Evolutionary conservation across 1,284 basidiomycete genomes (phyloP).

Genomic region (Waitea zeae): DNA sequence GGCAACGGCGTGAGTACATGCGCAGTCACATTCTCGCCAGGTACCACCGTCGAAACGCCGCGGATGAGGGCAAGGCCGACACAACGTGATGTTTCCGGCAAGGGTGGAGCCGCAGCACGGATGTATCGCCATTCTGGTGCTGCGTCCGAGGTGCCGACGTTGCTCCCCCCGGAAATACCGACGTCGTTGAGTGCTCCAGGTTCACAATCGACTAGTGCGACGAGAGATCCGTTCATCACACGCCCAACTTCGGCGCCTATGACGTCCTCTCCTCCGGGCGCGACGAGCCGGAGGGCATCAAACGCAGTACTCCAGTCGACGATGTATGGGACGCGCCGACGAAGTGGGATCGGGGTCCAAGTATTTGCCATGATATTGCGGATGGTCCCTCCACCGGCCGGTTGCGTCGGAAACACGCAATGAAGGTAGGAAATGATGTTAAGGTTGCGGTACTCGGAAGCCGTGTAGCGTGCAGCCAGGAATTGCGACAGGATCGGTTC

Average conservation of each 20-base stretch:
- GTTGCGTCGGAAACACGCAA: slow-evolving; percentile 24
- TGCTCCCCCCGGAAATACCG: no score
- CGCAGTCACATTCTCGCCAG: slow-evolving; percentile 4
- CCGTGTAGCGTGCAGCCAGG: slow-evolving; percentile 31
- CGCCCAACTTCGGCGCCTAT: slow-evolving; percentile 41
- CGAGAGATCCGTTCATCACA: slow-evolving; percentile 70
- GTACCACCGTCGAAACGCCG: slow-evolving; percentile 24
- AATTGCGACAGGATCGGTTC: slow-evolving; percentile 18
- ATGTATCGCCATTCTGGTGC: no score
- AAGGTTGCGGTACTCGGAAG: slow-evolving; percentile 62
- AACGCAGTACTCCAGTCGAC: slow-evolving; percentile 38
- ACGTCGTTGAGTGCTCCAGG: no score
- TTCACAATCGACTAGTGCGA: slow-evolving; percentile 47
- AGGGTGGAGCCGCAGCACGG: slow-evolving; percentile 32
- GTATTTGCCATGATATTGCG: slow-evolving; percentile 17
- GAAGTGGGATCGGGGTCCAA: slow-evolving; percentile 64
- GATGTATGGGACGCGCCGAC: slow-evolving; percentile 50
- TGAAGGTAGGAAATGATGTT: slow-evolving; percentile 76
- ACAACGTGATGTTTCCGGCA: slow-evolving; percentile 38
- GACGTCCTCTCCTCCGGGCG: slow-evolving; percentile 63
- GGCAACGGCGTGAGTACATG: slow-evolving; percentile 70
- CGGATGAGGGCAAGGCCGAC: slow-evolving; percentile 63
- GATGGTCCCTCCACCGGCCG: slow-evolving; percentile 9
- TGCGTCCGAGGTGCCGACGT: no score
- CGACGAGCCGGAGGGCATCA: slow-evolving; percentile 37